A percentile compares a stretch with the other conserved stretches of the same genome.
phyloP scores from a whole-genome alignment of 2,329 filamentous ascomycete genomes.

The Chaetomium sp. region DNA sequence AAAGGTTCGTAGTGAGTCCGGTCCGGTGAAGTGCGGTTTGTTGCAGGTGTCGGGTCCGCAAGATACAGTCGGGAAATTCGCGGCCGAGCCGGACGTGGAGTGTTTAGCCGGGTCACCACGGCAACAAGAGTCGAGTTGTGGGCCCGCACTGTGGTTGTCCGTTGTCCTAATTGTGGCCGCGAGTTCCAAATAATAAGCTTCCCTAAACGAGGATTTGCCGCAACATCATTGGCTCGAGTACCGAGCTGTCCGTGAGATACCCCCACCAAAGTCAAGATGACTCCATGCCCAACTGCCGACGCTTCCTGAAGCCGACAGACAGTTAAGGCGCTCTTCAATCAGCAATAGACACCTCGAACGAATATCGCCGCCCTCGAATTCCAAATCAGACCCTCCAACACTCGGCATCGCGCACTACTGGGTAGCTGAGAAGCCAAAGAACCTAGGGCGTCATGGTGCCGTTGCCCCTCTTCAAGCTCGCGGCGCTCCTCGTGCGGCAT shows the following conservation, averaged over 20 bases:
- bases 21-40: conserved; percentile 16
- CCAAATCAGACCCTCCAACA: not conserved
- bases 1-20: conserved; percentile 1
- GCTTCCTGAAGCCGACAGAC: not conserved
- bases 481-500: conserved; percentile 64
- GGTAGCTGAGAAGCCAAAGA: not conserved
- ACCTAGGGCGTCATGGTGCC: conserved; percentile 57
- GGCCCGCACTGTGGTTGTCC: not conserved
- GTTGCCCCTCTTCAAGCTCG: conserved; percentile 68
- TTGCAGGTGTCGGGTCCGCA: conserved; percentile 20
- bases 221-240: conserved; percentile 22
- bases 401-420: not conserved
- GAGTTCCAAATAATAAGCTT: conserved; percentile 20
- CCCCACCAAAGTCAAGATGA: conserved; percentile 27
- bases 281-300: conserved; percentile 13
- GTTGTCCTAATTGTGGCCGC: no score
- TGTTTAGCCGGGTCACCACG: conserved; percentile 29
- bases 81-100: conserved; percentile 6
- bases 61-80: conserved; percentile 22
- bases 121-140: conserved; percentile 23
- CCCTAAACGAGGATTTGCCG: not conserved
- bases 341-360: not conserved
- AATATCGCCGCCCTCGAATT: not conserved
- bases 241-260: not conserved
- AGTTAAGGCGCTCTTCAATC: not conserved